phyloP scores from a whole-genome alignment of 2,329 filamentous ascomycete genomes.

The Pseudocercospora eumusae region DNA sequence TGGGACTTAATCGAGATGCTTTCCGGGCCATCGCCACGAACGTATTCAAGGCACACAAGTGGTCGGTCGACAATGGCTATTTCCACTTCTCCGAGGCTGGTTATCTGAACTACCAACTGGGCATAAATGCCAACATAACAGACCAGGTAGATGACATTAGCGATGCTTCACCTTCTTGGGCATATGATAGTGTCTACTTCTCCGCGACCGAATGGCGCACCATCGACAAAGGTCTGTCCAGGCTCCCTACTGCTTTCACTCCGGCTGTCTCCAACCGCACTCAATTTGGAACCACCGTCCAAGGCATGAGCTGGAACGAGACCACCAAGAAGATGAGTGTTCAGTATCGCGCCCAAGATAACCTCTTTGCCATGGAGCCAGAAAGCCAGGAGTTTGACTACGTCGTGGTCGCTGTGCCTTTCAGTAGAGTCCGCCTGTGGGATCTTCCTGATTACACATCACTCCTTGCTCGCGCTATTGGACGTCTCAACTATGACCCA shows the following conservation, averaged over 20 bases:
- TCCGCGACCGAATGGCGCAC: slow-evolving; percentile 62
- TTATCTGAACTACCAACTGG: slow-evolving; percentile 62
- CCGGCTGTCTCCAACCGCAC: slow-evolving; percentile 62
- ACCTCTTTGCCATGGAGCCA: slow-evolving; percentile 46
- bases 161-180: slow-evolving; percentile 52
- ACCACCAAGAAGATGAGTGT: slow-evolving; percentile 58
- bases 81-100: slow-evolving; percentile 67
- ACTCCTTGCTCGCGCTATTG: slow-evolving; percentile 53
- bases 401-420: slow-evolving; percentile 65
- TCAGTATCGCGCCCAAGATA: slow-evolving; percentile 55
- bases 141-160: slow-evolving; percentile 53
- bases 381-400: slow-evolving; percentile 63
- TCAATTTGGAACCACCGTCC: slow-evolving; percentile 59
- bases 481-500: slow-evolving; percentile 52
- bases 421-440: slow-evolving; percentile 65
- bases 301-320: slow-evolving; percentile 58
- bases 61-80: slow-evolving; percentile 55
- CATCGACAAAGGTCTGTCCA: slow-evolving; percentile 62
- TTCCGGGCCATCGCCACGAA: slow-evolving; percentile 45
- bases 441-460: slow-evolving; percentile 57
- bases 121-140: slow-evolving; percentile 56
- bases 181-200: slow-evolving; percentile 63
- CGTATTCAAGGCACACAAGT: slow-evolving; percentile 57
- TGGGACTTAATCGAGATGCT: slow-evolving; percentile 38
- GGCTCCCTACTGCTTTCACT: slow-evolving; percentile 63